Evolutionary conservation across 805 yeast genomes (phyloP), one percentile per base, ranked within the genome.

Genomic region (Wickerhamomyces chambardii): DNA sequence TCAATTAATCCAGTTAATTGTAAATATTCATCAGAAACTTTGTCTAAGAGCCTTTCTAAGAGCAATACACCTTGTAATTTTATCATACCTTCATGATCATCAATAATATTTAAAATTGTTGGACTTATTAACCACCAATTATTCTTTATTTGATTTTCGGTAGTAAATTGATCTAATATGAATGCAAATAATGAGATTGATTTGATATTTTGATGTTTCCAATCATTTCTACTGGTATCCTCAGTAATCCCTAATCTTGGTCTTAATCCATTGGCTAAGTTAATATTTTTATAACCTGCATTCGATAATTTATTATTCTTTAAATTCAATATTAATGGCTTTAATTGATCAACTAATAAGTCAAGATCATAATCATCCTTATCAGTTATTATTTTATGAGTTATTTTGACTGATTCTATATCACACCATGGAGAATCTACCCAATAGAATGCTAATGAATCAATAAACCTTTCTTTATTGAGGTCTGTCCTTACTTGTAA

Each of bases 81-180:
- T 4, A 51, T 45, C 6, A 39, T 33, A 4, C 48, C 53, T 25
- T 51, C 56, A 35, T 51, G 53, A 25, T 51, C 55, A 38, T 51
- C 56, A 9, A 51, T 17, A 1, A 49, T 34, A 31, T 51, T 51
- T 17, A 51, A 27, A 4, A 51, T 40, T 0, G 54, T 44, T 2
- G 56, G 55, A 0, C 50, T 37, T 3, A 51, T 38, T 15, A 51
- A 18, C 47, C 51, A 47, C 56, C 56, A 51, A 28, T 40, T 28
- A 17, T 43, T 38, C 17, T 42, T 42, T 3, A 45, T 15, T 2
- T 31, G 25, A 17, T 36, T 37, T 35, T 29, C 9, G n/a, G n/a
- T n/a, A n/a, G n/a, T n/a, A n/a, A 40, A 14, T 0, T 32, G 31
- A 2, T 32, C 5, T 9, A 49, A 26, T 7, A 44, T 28, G 8